Base-by-base conservation (phyloP, 805 yeast species). In the Yamadazyma paraphyllophila region DNA sequence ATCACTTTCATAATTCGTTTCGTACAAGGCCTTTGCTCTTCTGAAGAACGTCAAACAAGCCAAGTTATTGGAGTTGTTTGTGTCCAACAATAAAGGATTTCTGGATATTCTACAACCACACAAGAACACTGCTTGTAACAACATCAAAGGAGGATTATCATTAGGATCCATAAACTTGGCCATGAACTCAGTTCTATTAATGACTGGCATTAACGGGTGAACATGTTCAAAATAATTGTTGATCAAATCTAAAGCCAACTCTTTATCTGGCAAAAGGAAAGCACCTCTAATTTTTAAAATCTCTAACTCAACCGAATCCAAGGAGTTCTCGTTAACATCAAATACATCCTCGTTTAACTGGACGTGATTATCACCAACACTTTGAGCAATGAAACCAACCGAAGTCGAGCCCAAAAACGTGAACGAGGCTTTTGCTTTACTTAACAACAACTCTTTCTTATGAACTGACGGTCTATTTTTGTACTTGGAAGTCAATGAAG, bases 11-110 rank as follows among this genome's bases (percentile, higher is more conserved):
- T 79, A 78, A 50, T 77, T 78, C 1, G 86, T 77, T 55, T 86
- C 92, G 60, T 78, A 85, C 20, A 88, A 64, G 0, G 89, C 87
- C 64, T 83, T 84, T 3, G 90, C 91, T 13, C 95, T 73, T 52
- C 81, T 76, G 63, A 81, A 82, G 48, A 86, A 78, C 2, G 76
- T 71, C 45, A 69, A 58, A 34, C 66, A 60, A 2, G 87, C 79
- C 46, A 78, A 65, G 40, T 78, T 66, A 39, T 85, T 79, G 39
- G 75, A 68, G 47, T 79, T 78, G 30, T 77, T 68, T 29, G 68
- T 58, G 56, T 77, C 88, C 44, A 67, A 64, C 37, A 76, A 69
- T 12, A 73, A 66, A 2, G 82, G 80, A 56, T 82, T 81, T 6
- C 64, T 57, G 29, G 82, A 78, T 11, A 79, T 78, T 34, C 88